Evolutionary conservation across 2,329 filamentous ascomycete genomes (phyloP), one percentile per base, ranked within the genome.

Genomic region (Venturia aucupariae): DNA sequence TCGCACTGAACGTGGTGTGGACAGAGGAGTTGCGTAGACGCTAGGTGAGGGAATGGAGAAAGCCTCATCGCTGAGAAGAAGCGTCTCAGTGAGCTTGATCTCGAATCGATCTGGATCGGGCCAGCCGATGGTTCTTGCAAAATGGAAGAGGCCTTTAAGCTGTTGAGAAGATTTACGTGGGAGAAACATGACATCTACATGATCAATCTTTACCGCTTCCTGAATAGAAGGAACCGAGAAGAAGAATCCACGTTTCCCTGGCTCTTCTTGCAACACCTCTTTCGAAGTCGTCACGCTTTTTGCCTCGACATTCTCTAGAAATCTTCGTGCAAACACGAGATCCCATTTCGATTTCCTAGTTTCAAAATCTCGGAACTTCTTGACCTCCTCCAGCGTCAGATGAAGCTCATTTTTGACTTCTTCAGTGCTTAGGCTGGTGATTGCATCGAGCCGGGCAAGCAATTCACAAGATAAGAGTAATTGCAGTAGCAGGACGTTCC

Each of bases 271-370:
- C 24, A 27, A 24, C 15, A 60, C 24, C 35, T 42, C 38, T 32
- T 35, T 41, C 24, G 32, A n/a, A n/a, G 27, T 35, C 11, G 61
- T 64, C 8, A 62, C 57, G n/a, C n/a, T 48, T 60, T 46, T 62
- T 19, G 46, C 60, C 22, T 74, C 70, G n/a, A 84, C 72, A 61
- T 79, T 82, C 54, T 82, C 78, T 39, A 84, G 71, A 61, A 84
- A 83, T 2, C 80, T 75, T 27, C 80, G 77, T 7, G 80, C 80
- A 22, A 82, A 74, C 2, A 85, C 75, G 30, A 85, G 71, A 70
- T 84, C 82, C 82, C 82, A 85, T 62, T 83, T 78, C 4, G 81
- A 74, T 68, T 85, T 84, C 5, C 75, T 73, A n/a, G 76, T 79
- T 64, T 79, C 78, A 54, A 80, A 69, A 27, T 74, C 74, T 59